Conservation (phyloP, 495 filamentous ascomycete genomes). For the Xylaria scruposa region DNA sequence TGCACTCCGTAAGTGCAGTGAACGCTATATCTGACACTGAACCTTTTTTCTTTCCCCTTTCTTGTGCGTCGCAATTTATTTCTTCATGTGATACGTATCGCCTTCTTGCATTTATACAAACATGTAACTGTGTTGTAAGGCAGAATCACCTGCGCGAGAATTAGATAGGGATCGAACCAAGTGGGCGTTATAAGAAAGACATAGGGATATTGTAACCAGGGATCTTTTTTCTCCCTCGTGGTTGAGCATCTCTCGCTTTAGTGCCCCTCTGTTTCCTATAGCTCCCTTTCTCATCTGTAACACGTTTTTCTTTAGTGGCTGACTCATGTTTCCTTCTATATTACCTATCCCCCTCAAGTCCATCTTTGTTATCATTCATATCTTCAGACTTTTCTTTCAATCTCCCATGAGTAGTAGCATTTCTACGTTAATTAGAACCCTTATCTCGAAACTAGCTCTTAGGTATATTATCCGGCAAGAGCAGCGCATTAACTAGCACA, state of each 20-base stretch:
- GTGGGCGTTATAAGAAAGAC: background rate
- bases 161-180: background rate
- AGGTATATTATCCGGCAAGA: background rate
- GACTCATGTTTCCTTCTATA: background rate
- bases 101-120: background rate
- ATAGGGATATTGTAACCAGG: background rate
- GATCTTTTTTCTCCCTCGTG: no score
- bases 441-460: background rate
- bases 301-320: no score
- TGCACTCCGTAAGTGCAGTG: slow-evolving; percentile 10
- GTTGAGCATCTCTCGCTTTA: background rate
- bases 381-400: background rate
- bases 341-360: background rate
- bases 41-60: background rate
- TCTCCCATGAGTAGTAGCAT: background rate
- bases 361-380: background rate
- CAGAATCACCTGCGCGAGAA: background rate
- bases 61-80: background rate
- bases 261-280: background rate
- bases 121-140: background rate
- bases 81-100: background rate
- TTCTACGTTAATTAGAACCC: background rate
- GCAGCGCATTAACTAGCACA: background rate
- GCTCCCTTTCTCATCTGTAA: background rate
- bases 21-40: background rate